Evolutionary conservation across 306 rosid species (phyloP).

Genomic region (Begonia fuchsioides): DNA sequence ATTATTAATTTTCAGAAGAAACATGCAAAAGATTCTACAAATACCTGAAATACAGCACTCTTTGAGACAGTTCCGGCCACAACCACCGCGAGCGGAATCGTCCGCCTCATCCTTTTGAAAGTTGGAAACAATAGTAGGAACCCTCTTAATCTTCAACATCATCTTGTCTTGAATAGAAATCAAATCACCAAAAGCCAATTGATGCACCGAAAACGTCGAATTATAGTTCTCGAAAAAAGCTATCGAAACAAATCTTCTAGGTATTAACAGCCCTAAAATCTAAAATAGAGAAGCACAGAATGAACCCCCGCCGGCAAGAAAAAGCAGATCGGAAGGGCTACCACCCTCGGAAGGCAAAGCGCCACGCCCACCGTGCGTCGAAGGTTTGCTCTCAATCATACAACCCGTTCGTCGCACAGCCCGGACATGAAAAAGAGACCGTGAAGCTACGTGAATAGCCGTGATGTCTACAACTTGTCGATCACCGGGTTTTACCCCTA

Average conservation of each 20-base stretch:
- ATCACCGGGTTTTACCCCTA: conserved; percentile 54
- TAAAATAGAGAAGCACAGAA: neutral
- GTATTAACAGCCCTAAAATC: conserved; percentile 5
- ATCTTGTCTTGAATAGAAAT: neutral
- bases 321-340: conserved; percentile 97
- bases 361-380: no score
- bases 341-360: no score
- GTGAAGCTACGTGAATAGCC: conserved; percentile 69
- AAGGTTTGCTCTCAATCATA: no score
- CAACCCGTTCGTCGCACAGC: conserved; percentile 71
- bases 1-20: no score
- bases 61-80: no score
- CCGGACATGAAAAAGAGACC: conserved; percentile 60
- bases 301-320: conserved; percentile 88
- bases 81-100: no score
- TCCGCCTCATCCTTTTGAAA: no score
- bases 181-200: no score
- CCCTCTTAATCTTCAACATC: conserved; percentile 73
- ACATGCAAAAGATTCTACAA: neutral
- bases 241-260: neutral
- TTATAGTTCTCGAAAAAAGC: neutral
- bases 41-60: conserved; percentile 63
- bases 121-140: conserved; percentile 67
- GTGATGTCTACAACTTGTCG: conserved; percentile 81
- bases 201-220: neutral